These are phyloP conservation scores for Pyrenophora tritici-repentis DNA, from an alignment of 2,329 filamentous ascomycete species.

Conservation along the genomic window DNA sequence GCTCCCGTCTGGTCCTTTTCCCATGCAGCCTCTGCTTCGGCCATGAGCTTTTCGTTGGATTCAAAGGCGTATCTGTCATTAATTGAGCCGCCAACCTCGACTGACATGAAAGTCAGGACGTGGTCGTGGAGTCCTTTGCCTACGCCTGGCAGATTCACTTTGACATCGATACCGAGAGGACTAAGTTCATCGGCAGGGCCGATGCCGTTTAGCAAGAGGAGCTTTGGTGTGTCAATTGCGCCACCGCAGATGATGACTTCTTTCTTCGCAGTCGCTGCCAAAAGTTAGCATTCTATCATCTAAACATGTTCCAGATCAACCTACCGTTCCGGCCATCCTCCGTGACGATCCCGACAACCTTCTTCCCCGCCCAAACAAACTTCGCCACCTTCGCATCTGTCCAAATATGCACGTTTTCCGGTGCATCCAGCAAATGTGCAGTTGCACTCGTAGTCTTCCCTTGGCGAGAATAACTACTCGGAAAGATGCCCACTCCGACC, in stretches of 20 bases:
- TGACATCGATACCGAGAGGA: slow-evolving; percentile 49
- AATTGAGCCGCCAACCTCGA: slow-evolving; percentile 45
- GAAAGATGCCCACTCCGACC: slow-evolving; percentile 36
- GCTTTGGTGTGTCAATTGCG: slow-evolving; percentile 42
- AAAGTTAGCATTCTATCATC: not conserved
- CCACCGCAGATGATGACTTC: slow-evolving; percentile 44
- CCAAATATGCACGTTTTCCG: slow-evolving; percentile 59
- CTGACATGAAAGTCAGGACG: slow-evolving; percentile 52
- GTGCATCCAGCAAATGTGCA: slow-evolving; percentile 47
- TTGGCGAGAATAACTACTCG: slow-evolving; percentile 45
- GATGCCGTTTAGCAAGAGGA: slow-evolving; percentile 57
- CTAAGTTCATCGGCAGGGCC: slow-evolving; percentile 52
- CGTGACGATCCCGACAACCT: slow-evolving; percentile 35
- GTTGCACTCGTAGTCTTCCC: slow-evolving; percentile 43
- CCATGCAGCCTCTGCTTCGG: slow-evolving; percentile 55
- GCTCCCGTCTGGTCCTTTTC: slow-evolving; percentile 42
- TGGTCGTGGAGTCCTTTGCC: slow-evolving; percentile 56
- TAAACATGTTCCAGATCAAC: not conserved
- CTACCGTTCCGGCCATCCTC: slow-evolving; percentile 40
- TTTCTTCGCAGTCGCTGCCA: slow-evolving; percentile 32
- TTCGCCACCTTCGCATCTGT: slow-evolving; percentile 54
- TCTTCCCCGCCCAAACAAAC: slow-evolving; percentile 35
- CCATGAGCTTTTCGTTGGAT: slow-evolving; percentile 31
- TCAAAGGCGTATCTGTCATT: slow-evolving; percentile 51
- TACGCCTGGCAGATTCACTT: slow-evolving; percentile 49